Evolutionary conservation across 2,329 filamentous ascomycete genomes (phyloP).

Genomic region (Chaetomium strumarium): DNA sequence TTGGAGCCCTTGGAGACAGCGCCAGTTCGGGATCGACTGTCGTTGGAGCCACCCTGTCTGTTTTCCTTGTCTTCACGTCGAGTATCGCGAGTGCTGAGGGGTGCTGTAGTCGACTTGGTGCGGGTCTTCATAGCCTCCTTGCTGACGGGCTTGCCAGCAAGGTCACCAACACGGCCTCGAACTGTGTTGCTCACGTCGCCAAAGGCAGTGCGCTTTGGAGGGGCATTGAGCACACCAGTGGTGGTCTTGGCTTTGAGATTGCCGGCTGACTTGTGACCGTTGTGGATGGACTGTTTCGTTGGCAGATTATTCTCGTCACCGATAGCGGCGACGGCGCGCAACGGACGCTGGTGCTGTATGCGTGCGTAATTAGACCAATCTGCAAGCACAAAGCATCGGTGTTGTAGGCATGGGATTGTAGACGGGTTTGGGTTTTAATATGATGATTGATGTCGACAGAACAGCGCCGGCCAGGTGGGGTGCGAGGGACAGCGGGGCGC

Average conservation of each 20-base stretch:
- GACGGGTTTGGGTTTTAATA: not conserved
- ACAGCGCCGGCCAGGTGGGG: not conserved
- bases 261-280: conserved; percentile 75
- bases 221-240: conserved; percentile 53
- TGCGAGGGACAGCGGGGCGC: not conserved
- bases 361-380: conserved; percentile 13
- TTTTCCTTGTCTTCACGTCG: conserved; percentile 43
- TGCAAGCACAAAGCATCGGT: not conserved
- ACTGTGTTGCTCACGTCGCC: conserved; percentile 73
- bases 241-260: conserved; percentile 47
- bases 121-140: conserved; percentile 33
- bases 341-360: conserved; percentile 61
- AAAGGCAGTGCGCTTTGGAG: conserved; percentile 71
- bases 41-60: conserved; percentile 1
- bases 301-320: conserved; percentile 64
- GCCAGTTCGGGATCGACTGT: not conserved
- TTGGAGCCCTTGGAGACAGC: conserved; percentile 15
- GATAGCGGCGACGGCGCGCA: conserved; percentile 47
- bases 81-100: conserved; percentile 20
- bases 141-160: conserved; percentile 31
- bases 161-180: conserved; percentile 29
- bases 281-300: conserved; percentile 60
- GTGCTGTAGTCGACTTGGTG: conserved; percentile 26
- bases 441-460: not conserved
- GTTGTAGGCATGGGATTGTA: not conserved